These are phyloP conservation scores for Claviceps purpurea DNA, from an alignment of 2,329 filamentous ascomycete species.

Conservation along the genomic window DNA sequence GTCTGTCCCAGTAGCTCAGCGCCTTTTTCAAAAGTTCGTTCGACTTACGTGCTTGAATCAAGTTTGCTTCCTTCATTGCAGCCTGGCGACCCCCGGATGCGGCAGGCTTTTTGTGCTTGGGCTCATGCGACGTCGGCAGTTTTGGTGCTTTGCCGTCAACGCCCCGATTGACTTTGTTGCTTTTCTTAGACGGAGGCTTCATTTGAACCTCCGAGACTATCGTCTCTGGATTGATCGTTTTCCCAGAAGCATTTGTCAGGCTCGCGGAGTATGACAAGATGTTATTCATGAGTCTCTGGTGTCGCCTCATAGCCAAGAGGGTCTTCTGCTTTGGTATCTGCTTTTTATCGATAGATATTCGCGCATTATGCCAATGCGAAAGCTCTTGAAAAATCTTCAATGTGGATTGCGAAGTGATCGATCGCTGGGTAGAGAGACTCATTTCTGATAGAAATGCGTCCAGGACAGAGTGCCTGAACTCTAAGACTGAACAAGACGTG, in stretches of 20 bases:
- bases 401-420: background rate
- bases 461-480: background rate
- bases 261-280: background rate
- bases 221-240: background rate
- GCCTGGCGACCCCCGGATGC: conserved; percentile 21
- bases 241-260: background rate
- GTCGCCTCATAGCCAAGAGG: background rate
- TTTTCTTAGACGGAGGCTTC: background rate
- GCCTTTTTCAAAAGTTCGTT: conserved; percentile 1
- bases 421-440: background rate
- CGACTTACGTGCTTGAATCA: conserved; percentile 20
- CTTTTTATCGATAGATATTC: background rate
- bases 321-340: background rate
- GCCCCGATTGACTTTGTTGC: background rate
- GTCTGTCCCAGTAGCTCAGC: conserved; percentile 6
- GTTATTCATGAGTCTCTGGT: background rate
- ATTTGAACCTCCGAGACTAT: background rate
- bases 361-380: background rate
- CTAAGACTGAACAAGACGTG: background rate
- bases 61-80: conserved; percentile 20
- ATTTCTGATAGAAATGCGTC: background rate
- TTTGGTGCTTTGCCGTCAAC: background rate
- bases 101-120: background rate
- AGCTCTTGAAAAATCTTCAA: background rate
- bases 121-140: background rate